Base-by-base conservation (phyloP, 306 rosid species). In the Cyamopsis tetragonoloba region DNA sequence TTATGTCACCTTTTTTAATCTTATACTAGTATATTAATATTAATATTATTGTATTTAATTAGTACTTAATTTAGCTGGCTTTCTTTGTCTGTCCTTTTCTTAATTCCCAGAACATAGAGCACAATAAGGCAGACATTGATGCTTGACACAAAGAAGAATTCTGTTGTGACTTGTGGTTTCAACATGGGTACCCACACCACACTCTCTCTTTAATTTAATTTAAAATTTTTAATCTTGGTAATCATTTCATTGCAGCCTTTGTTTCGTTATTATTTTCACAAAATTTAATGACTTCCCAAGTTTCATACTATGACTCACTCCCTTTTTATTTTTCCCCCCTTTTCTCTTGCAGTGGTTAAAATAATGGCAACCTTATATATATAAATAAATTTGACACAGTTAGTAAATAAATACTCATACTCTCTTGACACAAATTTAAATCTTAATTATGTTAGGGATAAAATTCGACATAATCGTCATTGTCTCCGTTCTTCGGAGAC, bases 1-100 rank as follows among this genome's bases (percentile, higher is more conserved):
- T 80, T 71, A 63, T 81, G 31, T 9, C 19, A 37, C 65, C 67
- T 68, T 68, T 70, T 44, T 76, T 46, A 65, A 66, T 31, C 59
- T 57, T 54, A 35, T 14, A 27, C 19, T 35, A 20, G 24, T 59
- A 65, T 69, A 14, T 62, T 42, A 64, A 32, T 65, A n/a, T n/a
- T n/a, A n/a, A n/a, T 61, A 49, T 62, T 54, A 49, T 62, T 77
- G 54, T 55, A 48, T 72, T 72, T 81, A n/a, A n/a, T n/a, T n/a
- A n/a, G n/a, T 55, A 56, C 59, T 72, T 47, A 71, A 31, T 68
- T n/a, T n/a, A 62, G 57, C 68, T 35, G 68, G 17, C 64, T 69
- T 57, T 27, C 54, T 69, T 79, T 74, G 77, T 30, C 5, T 74
- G 83, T 79, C 83, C 66, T 79, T 74, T 55, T 62, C 80, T 44